Percentiles rank a stretch among this genome's conserved stretches.
These are phyloP conservation scores for Euphorbia lathyris DNA, from an alignment of 345 rosid genomes.

Conservation along the genomic window DNA sequence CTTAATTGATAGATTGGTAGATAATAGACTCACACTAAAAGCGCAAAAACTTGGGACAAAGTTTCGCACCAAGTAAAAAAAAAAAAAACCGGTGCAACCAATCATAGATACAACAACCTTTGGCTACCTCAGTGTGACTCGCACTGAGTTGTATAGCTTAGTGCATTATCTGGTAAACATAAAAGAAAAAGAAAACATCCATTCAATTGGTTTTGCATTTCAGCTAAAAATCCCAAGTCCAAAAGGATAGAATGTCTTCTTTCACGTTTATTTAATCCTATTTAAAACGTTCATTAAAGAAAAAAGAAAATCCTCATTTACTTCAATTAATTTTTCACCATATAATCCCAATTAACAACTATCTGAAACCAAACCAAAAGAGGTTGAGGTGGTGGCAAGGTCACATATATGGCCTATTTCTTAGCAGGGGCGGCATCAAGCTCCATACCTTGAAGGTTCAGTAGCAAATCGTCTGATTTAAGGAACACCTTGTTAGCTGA, in stretches of 20 bases:
- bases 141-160: too few species aligned
- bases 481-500: conserved; percentile 77
- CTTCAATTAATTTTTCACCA: conserved; percentile 2
- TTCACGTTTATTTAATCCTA: neutral
- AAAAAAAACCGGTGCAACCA: too few species aligned
- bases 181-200: neutral
- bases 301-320: neutral
- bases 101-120: too few species aligned
- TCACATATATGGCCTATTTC: conserved; percentile 28
- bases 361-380: too few species aligned
- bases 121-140: too few species aligned
- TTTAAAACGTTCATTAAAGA: neutral
- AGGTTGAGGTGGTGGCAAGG: neutral
- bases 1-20: too few species aligned
- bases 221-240: neutral
- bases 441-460: conserved; percentile 75
- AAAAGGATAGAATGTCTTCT: neutral
- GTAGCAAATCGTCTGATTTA: conserved; percentile 66
- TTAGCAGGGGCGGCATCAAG: conserved; percentile 33
- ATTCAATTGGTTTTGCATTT: conserved; percentile 8
- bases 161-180: too few species aligned
- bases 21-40: too few species aligned
- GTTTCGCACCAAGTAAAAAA: too few species aligned
- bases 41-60: too few species aligned
- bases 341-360: neutral